These are phyloP conservation scores for Ganoderma sinense DNA, from an alignment of 1,284 basidiomycete genomes.

Conservation along the genomic window DNA sequence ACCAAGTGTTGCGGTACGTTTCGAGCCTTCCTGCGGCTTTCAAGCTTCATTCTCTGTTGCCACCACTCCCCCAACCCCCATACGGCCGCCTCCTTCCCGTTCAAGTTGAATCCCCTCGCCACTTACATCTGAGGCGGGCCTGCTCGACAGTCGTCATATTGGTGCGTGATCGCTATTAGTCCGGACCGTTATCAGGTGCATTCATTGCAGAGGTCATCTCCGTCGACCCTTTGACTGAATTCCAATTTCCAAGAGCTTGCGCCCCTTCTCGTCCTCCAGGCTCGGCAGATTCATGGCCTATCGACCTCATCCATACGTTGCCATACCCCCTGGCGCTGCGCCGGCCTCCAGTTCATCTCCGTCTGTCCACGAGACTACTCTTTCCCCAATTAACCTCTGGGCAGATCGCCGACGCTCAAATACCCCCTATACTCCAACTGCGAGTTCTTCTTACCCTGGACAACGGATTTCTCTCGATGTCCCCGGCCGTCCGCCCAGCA, in stretches of 20 bases:
- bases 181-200: constrained; percentile 8
- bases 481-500: constrained; percentile 43
- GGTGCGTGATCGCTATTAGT: constrained; percentile 2
- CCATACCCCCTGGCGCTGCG: constrained; percentile 47
- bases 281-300: constrained; percentile 28
- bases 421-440: constrained; percentile 29
- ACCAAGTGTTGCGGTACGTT: constrained; percentile 12
- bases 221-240: constrained; percentile 2
- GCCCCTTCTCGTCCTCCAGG: constrained; percentile 15
- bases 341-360: constrained; percentile 42
- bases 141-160: background rate
- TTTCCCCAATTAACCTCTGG: constrained; percentile 42
- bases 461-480: constrained; percentile 40
- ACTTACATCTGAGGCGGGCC: background rate
- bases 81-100: background rate
- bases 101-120: background rate
- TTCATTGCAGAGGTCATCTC: constrained; percentile 3
- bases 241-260: constrained; percentile 6
- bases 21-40: background rate
- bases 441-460: constrained; percentile 20
- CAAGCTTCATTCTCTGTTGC: background rate
- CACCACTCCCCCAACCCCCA: background rate
- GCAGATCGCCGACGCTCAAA: constrained; percentile 33
- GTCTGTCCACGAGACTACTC: constrained; percentile 35
- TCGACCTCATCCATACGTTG: constrained; percentile 46